Conservation (phyloP, 192 early-diverging fungal genomes). For the Rhizophagus clarus region DNA sequence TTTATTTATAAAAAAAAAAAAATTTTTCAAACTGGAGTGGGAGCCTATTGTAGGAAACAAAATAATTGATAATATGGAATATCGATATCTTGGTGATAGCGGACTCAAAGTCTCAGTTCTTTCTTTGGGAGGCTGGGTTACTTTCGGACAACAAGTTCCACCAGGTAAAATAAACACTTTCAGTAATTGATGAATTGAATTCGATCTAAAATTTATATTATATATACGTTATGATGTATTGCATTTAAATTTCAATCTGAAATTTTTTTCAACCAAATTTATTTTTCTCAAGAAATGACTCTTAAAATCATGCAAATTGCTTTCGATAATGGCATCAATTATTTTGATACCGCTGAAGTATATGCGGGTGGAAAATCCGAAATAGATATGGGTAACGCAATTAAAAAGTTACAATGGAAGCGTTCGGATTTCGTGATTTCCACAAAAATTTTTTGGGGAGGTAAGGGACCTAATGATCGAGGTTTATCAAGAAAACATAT, state of each 20-base stretch:
- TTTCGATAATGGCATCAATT: slow-evolving; percentile 76
- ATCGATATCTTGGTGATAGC: slow-evolving; percentile 73
- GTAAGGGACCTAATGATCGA: slow-evolving; percentile 75
- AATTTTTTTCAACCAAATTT: background rate
- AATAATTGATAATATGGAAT: slow-evolving; percentile 61
- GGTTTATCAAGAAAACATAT: slow-evolving; percentile 87
- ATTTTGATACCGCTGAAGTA: slow-evolving; percentile 74
- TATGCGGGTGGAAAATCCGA: slow-evolving; percentile 68
- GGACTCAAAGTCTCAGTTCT: slow-evolving; percentile 77
- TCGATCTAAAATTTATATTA: too few species aligned
- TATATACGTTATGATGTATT: too few species aligned
- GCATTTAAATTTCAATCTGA: background rate
- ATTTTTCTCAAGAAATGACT: slow-evolving; percentile 55
- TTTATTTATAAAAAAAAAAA: background rate
- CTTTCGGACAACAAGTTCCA: slow-evolving; percentile 56
- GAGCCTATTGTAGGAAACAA: background rate
- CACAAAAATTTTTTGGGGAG: slow-evolving; percentile 80
- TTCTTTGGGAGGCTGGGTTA: slow-evolving; percentile 74
- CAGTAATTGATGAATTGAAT: too few species aligned
- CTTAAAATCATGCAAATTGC: slow-evolving; percentile 68
- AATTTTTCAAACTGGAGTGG: background rate
- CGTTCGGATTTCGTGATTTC: slow-evolving; percentile 77
- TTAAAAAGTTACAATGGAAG: slow-evolving; percentile 73
- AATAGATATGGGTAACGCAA: slow-evolving; percentile 73
- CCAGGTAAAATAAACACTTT: background rate